A percentile compares a stretch with the other conserved stretches of the same genome.
Conservation (phyloP, 108 stramenopile species). For the Skeletonema grethae region DNA sequence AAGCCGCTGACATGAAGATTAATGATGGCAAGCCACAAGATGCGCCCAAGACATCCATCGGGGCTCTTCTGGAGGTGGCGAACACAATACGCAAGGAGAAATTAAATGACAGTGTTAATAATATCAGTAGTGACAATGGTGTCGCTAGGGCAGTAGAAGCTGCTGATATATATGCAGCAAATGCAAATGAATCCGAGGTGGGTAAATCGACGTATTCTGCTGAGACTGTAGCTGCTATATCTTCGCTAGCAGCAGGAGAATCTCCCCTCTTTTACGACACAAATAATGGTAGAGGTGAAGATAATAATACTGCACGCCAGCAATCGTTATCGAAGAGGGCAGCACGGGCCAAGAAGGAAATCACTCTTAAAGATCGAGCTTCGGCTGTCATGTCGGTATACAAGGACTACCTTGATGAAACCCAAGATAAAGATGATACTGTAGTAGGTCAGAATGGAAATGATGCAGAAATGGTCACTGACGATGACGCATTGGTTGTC, state of each 20-base stretch:
- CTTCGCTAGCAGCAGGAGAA: slow-evolving; percentile 18
- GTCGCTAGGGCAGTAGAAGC: neutral
- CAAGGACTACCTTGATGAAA: slow-evolving; percentile 30
- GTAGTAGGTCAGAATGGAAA: neutral
- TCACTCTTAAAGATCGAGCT: slow-evolving; percentile 32
- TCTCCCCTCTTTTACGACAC: neutral
- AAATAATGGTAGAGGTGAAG: neutral
- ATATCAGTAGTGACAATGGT: neutral
- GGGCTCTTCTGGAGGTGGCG: slow-evolving; percentile 4
- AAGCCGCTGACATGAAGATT: neutral
- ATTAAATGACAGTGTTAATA: neutral
- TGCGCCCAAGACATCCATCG: neutral
- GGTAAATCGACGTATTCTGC: slow-evolving; percentile 17
- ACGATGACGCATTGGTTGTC: neutral
- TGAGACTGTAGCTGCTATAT: slow-evolving; percentile 30
- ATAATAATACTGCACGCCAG: neutral
- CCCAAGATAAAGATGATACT: neutral
- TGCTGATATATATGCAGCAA: neutral
- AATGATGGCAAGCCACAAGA: neutral
- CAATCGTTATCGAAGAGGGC: neutral
- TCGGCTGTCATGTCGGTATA: slow-evolving; percentile 37
- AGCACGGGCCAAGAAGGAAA: slow-evolving; percentile 5
- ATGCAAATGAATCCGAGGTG: neutral
- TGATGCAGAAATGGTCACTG: neutral
- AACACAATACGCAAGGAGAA: slow-evolving; percentile 12